Evolutionary conservation across 2,329 filamentous ascomycete species (phyloP).

Genomic region (Escovopsis sp.): DNA sequence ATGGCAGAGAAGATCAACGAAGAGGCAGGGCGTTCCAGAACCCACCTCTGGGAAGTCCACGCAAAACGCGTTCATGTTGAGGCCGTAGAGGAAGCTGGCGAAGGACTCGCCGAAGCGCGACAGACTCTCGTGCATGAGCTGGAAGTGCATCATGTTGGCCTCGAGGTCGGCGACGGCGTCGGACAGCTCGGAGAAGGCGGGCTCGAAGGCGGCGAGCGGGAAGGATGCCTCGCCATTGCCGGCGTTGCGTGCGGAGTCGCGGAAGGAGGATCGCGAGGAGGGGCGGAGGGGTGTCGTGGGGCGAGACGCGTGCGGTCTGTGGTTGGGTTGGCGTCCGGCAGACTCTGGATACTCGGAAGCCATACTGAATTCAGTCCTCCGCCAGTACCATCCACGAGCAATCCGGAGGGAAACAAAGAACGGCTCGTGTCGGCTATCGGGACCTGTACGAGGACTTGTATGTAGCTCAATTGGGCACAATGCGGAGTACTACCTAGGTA

Average conservation of each 20-base stretch:
- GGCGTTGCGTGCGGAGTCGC: constrained; percentile 44
- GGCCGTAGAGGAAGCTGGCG: constrained; percentile 81
- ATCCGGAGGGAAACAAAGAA: no score
- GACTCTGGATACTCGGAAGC: background rate
- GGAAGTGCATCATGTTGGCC: constrained; percentile 93
- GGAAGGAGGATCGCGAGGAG: constrained; percentile 76
- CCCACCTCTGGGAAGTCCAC: constrained; percentile 86
- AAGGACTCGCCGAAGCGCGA: constrained; percentile 92
- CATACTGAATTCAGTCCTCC: background rate
- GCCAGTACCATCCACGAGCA: no score
- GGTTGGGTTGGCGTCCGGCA: background rate
- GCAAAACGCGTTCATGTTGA: constrained; percentile 99
- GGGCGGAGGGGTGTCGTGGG: constrained; percentile 87
- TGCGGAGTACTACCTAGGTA: no score
- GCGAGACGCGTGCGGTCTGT: constrained; percentile 43
- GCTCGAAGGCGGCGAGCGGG: constrained; percentile 71
- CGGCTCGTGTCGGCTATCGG: no score
- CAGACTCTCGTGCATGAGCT: constrained; percentile 82
- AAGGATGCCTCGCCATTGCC: constrained; percentile 36
- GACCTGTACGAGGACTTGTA: no score
- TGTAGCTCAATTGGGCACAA: no score
- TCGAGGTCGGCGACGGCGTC: constrained; percentile 93
- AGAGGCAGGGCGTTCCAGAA: background rate
- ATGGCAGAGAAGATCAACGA: background rate
- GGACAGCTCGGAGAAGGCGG: constrained; percentile 80